Evolutionary conservation across 805 yeast species (phyloP).

Genomic region (Metschnikowia lochheadii): DNA sequence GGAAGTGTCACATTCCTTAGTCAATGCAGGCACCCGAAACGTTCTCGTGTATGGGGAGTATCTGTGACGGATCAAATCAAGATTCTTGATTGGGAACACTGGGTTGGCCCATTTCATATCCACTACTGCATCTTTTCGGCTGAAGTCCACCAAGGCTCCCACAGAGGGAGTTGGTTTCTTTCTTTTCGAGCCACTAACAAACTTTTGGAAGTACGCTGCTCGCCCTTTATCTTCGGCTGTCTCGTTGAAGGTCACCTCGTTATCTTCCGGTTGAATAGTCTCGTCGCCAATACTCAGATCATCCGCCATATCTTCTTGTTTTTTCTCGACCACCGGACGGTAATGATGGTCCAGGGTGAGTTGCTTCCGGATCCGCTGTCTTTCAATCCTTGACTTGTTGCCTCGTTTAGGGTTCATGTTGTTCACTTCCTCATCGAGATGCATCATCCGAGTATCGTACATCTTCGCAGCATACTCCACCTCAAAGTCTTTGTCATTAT

Average conservation of each 20-base stretch:
- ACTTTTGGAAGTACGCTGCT: slow-evolving; percentile 1
- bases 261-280: slow-evolving; percentile 14
- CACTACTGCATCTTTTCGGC: slow-evolving; percentile 5
- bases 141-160: slow-evolving; percentile 13
- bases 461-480: slow-evolving; percentile 45
- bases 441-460: slow-evolving; percentile 40
- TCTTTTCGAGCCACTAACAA: slow-evolving; percentile 8
- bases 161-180: slow-evolving; percentile 17
- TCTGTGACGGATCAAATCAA: slow-evolving; percentile 9
- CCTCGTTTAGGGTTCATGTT: slow-evolving; percentile 31
- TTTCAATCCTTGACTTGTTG: slow-evolving; percentile 26
- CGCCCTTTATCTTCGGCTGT: slow-evolving; percentile 6
- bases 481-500: slow-evolving; percentile 47
- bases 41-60: slow-evolving; percentile 1
- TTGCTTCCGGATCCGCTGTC: slow-evolving; percentile 13
- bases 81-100: slow-evolving; percentile 23
- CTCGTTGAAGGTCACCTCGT: slow-evolving; percentile 13
- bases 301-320: slow-evolving; percentile 9
- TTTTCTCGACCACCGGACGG: neutral
- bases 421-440: slow-evolving; percentile 38
- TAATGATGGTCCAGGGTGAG: slow-evolving; percentile 1
- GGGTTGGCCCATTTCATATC: slow-evolving; percentile 12
- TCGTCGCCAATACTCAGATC: slow-evolving; percentile 10
- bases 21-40: slow-evolving; percentile 9
- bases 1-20: slow-evolving; percentile 18